phyloP scores from a whole-genome alignment of 2,329 filamentous ascomycete genomes.

The Harringtonia aguacate region DNA sequence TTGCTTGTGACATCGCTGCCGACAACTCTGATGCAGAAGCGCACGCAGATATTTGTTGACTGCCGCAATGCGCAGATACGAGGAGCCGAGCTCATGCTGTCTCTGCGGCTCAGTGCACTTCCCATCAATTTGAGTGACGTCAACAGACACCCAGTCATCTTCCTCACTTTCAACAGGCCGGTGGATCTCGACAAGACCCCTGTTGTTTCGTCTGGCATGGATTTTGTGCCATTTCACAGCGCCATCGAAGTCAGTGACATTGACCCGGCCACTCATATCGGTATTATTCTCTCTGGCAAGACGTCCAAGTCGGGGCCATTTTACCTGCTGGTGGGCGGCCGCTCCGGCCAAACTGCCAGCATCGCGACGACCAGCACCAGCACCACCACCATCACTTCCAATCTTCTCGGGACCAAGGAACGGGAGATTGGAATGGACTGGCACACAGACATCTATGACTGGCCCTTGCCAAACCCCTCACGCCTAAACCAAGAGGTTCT shows the following conservation, averaged over 20 bases:
- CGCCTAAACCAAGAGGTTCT: neutral
- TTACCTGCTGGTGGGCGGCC: constrained; percentile 2
- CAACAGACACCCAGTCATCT: neutral
- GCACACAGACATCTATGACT: constrained; percentile 2
- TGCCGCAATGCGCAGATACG: constrained; percentile 3
- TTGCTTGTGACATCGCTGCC: constrained; percentile 6
- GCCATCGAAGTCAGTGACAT: constrained; percentile 2
- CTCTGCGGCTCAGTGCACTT: neutral
- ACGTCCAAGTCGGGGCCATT: neutral
- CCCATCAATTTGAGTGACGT: neutral
- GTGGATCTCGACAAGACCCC: constrained; percentile 1
- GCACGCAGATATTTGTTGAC: constrained; percentile 7
- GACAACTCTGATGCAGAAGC: neutral
- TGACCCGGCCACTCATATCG: neutral
- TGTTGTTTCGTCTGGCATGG: constrained; percentile 1
- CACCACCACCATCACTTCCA: neutral
- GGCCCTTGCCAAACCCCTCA: neutral
- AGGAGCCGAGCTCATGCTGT: neutral
- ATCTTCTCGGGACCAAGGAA: neutral
- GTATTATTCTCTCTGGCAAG: constrained; percentile 1
- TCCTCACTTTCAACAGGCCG: constrained; percentile 6
- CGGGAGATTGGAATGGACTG: constrained; percentile 2
- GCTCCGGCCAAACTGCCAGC: neutral
- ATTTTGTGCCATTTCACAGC: constrained; percentile 7
- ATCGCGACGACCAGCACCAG: too few species aligned